Percentiles rank a stretch among this genome's conserved stretches.
Conservation (phyloP, 2,329 filamentous ascomycete species). For the Alternaria postmessia region DNA sequence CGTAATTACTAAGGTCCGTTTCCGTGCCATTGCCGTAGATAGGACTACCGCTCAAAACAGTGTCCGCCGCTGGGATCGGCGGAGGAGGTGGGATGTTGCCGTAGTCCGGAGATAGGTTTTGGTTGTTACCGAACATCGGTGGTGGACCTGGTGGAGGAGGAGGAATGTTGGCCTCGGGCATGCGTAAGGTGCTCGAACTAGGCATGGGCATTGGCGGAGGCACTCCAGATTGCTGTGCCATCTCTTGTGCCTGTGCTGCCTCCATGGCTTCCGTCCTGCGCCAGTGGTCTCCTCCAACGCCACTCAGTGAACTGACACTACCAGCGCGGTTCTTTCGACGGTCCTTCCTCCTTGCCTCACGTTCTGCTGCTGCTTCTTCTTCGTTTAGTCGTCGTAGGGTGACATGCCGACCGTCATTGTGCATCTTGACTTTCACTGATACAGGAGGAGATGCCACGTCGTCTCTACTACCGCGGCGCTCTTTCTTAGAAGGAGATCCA, state of each 20-base stretch:
- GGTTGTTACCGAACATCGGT: constrained; percentile 24
- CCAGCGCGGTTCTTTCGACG: constrained; percentile 50
- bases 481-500: constrained; percentile 41
- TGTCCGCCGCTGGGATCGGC: constrained; percentile 43
- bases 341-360: constrained; percentile 62
- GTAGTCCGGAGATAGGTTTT: constrained; percentile 14
- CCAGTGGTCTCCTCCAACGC: constrained; percentile 50
- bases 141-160: constrained; percentile 45
- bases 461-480: constrained; percentile 46
- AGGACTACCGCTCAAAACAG: constrained; percentile 46
- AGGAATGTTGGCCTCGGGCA: constrained; percentile 42
- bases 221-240: constrained; percentile 30
- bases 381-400: constrained; percentile 68
- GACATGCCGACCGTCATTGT: constrained; percentile 69
- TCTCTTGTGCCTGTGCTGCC: constrained; percentile 44
- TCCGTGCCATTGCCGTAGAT: constrained; percentile 51
- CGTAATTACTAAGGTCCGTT: constrained; percentile 51
- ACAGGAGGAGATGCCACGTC: constrained; percentile 66
- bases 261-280: constrained; percentile 50
- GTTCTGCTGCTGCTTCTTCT: constrained; percentile 68
- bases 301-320: constrained; percentile 51
- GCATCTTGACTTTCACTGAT: constrained; percentile 71
- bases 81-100: constrained; percentile 43
- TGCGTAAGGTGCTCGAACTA: constrained; percentile 35
- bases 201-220: constrained; percentile 40